These are phyloP conservation scores for Cutaneotrichosporon mucoides DNA, from an alignment of 1,284 basidiomycete genomes.

Conservation along the genomic window DNA sequence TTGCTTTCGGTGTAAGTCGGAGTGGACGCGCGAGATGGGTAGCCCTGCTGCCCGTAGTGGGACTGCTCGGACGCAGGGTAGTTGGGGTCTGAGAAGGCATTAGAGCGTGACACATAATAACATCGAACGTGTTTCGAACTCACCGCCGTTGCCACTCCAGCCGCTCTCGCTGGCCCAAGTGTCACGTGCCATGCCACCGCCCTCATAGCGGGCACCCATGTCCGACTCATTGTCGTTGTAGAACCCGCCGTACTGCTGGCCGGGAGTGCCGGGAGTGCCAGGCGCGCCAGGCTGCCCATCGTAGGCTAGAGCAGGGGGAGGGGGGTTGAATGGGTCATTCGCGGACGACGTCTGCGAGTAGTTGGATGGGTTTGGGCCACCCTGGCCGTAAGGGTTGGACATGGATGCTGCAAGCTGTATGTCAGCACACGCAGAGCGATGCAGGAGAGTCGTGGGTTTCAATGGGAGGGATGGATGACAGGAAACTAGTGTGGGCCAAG, in stretches of 20 bases:
- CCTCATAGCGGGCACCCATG: constrained; percentile 55
- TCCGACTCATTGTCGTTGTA: constrained; percentile 76
- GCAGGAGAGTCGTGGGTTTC: not conserved
- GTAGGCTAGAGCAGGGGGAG: constrained; percentile 28
- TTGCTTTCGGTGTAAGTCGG: constrained; percentile 49
- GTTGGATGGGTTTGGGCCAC: constrained; percentile 16
- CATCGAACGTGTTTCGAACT: constrained; percentile 37
- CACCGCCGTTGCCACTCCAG: constrained; percentile 30
- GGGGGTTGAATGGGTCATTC: constrained; percentile 41
- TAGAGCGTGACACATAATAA: no score
- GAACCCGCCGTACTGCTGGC: constrained; percentile 37
- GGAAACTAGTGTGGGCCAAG: no score
- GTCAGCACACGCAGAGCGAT: not conserved
- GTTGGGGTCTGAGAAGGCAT: constrained; percentile 10
- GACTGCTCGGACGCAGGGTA: constrained; percentile 35
- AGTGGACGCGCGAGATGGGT: constrained; percentile 44
- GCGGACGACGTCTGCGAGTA: constrained; percentile 11
- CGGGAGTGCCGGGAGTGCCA: constrained; percentile 13
- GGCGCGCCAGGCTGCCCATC: constrained; percentile 12
- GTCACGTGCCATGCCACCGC: constrained; percentile 47
- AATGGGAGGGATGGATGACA: no score
- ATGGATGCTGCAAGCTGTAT: constrained; percentile 2
- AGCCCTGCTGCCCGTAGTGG: constrained; percentile 37
- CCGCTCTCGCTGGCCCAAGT: constrained; percentile 49
- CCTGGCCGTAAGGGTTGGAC: constrained; percentile 13